Percentiles rank a stretch among this genome's conserved stretches.
phyloP scores from a whole-genome alignment of 352 stramenopile genomes.

The Phytopythium kandeliae region DNA sequence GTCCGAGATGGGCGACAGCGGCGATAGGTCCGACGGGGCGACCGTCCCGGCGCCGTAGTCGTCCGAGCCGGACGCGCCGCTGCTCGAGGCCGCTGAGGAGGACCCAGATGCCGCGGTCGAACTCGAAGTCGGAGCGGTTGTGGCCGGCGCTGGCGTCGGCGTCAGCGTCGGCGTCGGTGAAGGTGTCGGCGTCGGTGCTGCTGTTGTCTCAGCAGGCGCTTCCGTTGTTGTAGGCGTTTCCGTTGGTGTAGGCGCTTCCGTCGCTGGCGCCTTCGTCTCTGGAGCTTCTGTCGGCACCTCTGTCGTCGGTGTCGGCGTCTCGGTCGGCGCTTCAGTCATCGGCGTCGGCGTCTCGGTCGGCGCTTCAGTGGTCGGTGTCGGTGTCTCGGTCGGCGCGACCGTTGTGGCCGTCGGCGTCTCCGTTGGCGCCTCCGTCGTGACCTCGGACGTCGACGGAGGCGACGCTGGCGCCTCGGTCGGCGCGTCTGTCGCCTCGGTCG shows the following conservation, averaged over 20 bases:
- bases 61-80: constrained; percentile 1
- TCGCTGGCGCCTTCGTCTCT: constrained; percentile 6
- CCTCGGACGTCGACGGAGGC: no score
- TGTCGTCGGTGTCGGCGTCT: constrained; percentile 8
- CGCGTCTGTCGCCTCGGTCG: constrained; percentile 4
- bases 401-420: constrained; percentile 7
- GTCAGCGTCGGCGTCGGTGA: constrained; percentile 3
- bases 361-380: constrained; percentile 5
- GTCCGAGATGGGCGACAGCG: constrained; percentile 27
- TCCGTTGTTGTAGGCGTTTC: neutral
- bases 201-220: no score
- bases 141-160: constrained; percentile 10
- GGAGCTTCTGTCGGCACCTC: constrained; percentile 9
- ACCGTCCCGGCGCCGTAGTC: constrained; percentile 10
- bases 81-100: constrained; percentile 4
- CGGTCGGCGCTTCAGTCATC: neutral
- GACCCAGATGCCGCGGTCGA: constrained; percentile 6
- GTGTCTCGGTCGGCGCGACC: constrained; percentile 4
- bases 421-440: no score
- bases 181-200: neutral
- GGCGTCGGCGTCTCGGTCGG: neutral
- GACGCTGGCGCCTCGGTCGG: constrained; percentile 8
- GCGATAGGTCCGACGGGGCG: constrained; percentile 12
- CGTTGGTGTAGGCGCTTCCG: constrained; percentile 5
- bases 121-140: constrained; percentile 5